phyloP scores from a whole-genome alignment of 2,329 filamentous ascomycete genomes.

The Scedosporium minutisporum region DNA sequence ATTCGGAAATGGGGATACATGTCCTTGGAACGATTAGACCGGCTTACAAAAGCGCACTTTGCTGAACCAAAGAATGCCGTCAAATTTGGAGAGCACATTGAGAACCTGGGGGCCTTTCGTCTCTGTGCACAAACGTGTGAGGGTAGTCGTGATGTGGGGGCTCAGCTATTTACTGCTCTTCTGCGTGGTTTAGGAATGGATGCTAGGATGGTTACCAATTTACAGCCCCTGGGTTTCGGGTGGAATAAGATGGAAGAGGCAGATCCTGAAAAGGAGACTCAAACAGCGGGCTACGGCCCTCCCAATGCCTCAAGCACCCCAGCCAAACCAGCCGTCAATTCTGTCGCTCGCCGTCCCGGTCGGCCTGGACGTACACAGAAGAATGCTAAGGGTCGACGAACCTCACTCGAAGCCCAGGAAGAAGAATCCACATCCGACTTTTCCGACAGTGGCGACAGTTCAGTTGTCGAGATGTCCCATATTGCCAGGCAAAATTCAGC shows the following conservation, averaged over 20 bases:
- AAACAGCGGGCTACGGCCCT: conserved; percentile 5
- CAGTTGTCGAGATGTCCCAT: conserved; percentile 37
- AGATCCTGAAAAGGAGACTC: conserved; percentile 34
- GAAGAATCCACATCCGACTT: conserved; percentile 21
- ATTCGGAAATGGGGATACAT: conserved; percentile 87
- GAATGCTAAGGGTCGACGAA: background rate
- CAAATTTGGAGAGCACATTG: conserved; percentile 67
- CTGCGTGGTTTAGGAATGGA: conserved; percentile 74
- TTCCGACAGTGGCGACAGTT: conserved; percentile 48
- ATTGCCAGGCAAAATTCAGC: conserved; percentile 14
- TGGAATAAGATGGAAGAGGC: conserved; percentile 84
- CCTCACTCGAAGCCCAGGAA: background rate
- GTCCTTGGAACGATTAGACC: conserved; percentile 61
- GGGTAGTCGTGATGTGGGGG: conserved; percentile 79
- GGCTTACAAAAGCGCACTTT: conserved; percentile 62
- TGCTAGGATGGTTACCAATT: conserved; percentile 68
- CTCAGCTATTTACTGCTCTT: conserved; percentile 82
- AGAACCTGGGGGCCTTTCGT: conserved; percentile 58
- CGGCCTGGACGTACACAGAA: background rate
- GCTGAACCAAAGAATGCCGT: conserved; percentile 51
- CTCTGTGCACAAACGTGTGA: conserved; percentile 57
- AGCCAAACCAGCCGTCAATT: background rate
- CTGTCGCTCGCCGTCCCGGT: background rate
- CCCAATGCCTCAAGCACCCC: background rate
- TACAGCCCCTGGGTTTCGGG: conserved; percentile 82